Evolutionary conservation across 2,329 filamentous ascomycete species (phyloP), one percentile per base, ranked within the genome.

Genomic region (Aspergillus ochraceoroseus): DNA sequence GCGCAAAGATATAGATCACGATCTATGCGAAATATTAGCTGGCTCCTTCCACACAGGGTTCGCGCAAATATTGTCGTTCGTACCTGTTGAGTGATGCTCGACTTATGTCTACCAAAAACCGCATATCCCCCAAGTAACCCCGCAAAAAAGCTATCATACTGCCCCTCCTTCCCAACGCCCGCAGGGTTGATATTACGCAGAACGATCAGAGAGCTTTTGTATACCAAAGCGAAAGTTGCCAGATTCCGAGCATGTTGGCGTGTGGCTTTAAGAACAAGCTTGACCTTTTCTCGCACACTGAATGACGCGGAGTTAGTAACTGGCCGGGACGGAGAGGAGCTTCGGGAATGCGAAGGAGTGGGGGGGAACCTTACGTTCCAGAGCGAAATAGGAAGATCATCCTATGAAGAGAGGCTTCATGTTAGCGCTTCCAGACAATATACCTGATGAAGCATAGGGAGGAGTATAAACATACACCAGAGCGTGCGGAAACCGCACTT

Each of bases 321-420:
- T n/a, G 22, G 13, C n/a, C n/a, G 25, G 17, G n/a, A 6, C 9
- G 26, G 38, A 5, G 9, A 30, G n/a, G 15, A 26, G n/a, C 20
- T 41, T 28, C 22, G 33, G 22, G 46, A 33, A 28, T 30, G 26
- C 7, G n/a, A 8, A 28, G 33, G 25, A 22, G 32, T 13, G 20
- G n/a, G 74, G 20, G 9, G 30, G 18, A 14, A 13, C 43, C 79
- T 58, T 76, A 87, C 76, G 85, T 84, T 70, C 90, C 92, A 7
- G 84, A 87, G 54, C 92, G 86, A 73, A 98, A 98, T 53, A 98
- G 79, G 55, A 96, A 85, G 53, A 95, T 87, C 90, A 98, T 98
- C 36, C 85, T 88, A 55, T 33, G 27, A 13, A 1, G 38, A 25
- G 18, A 26, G 26, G 33, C 13, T 20, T 51, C 36, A 49, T 41